phyloP scores from a whole-genome alignment of 257 asterid genomes.

The Solanum bukasovii region DNA sequence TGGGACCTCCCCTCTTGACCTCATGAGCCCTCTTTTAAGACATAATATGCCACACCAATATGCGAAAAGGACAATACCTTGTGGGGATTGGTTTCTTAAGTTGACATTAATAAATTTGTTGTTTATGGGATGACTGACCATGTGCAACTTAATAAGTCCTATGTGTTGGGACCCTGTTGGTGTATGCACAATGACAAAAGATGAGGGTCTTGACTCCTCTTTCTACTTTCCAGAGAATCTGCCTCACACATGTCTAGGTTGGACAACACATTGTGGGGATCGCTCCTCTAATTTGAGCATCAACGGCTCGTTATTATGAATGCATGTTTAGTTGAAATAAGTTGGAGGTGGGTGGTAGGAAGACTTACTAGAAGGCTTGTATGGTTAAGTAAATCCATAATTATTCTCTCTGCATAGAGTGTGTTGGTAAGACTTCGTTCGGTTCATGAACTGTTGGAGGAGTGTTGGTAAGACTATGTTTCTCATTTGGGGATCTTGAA shows the following conservation, averaged over 20 bases:
- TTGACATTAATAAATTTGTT: background rate
- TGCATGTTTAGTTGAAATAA: background rate
- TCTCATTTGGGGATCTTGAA: background rate
- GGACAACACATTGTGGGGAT: background rate
- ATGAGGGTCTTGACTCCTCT: background rate
- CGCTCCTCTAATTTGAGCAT: background rate
- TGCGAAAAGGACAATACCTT: background rate
- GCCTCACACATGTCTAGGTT: background rate
- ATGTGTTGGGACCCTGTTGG: background rate
- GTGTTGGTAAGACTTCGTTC: background rate
- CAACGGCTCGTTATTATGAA: background rate
- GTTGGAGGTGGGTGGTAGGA: background rate
- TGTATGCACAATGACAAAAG: background rate
- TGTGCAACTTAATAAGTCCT: background rate
- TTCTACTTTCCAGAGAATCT: background rate
- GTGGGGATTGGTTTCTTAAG: background rate
- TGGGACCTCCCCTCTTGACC: background rate
- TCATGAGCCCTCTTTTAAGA: background rate
- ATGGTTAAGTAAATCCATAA: background rate
- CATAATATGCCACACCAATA: background rate
- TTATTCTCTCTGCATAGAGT: background rate
- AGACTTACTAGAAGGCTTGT: background rate
- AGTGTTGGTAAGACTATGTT: background rate
- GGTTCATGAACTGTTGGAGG: background rate
- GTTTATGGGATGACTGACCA: background rate